Base-by-base conservation (phyloP, 768 basidiomycete species). In the Kwoniella dendrophila region DNA sequence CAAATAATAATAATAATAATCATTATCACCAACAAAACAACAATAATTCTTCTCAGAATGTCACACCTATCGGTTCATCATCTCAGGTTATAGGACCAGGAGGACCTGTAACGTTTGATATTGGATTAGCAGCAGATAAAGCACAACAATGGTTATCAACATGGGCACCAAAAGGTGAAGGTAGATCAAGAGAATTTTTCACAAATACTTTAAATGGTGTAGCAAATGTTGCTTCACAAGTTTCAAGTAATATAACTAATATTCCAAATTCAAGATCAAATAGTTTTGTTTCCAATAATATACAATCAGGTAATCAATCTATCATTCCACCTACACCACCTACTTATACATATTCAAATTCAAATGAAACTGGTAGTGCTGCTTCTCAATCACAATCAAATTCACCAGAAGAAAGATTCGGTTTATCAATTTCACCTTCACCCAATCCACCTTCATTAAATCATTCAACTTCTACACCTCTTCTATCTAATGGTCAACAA, bases 121-220 rank as follows among this genome's bases (percentile, higher is more conserved):
- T 67, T 32, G 60, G 55, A 2, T 34, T 51, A n/a, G 71, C 71
- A 4, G 71, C 67, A 26, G 66, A 66, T 43, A 63, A 65, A 26
- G 71, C 71, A 7, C 63, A 65, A 34, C 66, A 69, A 53, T 75
- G 73, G 73, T 54, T 73, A 32, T 68, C 67, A 11, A 67, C 62
- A 32, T 75, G 73, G 73, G 71, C 73, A 24, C 73, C 73, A 11
- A 63, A 64, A 29, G 73, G 73, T 14, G 73, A 75, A 69, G 71
- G 71, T 26, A 40, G 73, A 49, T 62, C 64, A 22, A 45, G 70
- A 38, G 70, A 72, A 29, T 75, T 72, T 47, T 43, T 75, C 1
- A 44, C 38, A 5, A 68, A 67, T 32, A 71, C 71, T 12, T 44
- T 75, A 18, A 72, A 70, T 41, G 68, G 68, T 3, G 73, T 75